Conservation (phyloP, 176 grass and related monocot species). For the Secale cereale region DNA sequence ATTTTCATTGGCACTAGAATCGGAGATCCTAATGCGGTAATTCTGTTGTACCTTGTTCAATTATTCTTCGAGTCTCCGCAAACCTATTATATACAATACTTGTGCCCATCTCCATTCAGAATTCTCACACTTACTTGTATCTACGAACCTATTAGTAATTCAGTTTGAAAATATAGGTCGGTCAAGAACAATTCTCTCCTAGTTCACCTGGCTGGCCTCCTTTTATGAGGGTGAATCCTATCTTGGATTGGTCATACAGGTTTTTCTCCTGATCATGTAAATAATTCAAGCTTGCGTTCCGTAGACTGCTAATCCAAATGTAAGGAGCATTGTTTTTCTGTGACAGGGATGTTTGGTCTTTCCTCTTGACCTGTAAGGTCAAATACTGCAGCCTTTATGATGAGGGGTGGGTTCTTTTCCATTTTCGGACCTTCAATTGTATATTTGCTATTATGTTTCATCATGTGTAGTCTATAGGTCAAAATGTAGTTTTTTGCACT, state of each 20-base stretch:
- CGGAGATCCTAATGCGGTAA: slow-evolving; percentile 97
- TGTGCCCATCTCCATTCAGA: slow-evolving; percentile 1
- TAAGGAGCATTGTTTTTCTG: slow-evolving; percentile 33
- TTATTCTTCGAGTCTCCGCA: slow-evolving; percentile 16
- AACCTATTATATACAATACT: slow-evolving; percentile 20
- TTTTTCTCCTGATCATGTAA: slow-evolving; percentile 46
- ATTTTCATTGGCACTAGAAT: slow-evolving; percentile 99
- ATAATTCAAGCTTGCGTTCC: slow-evolving; percentile 19
- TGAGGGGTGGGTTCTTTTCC: slow-evolving; percentile 62
- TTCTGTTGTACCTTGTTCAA: slow-evolving; percentile 10
- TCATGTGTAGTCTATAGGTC: not conserved
- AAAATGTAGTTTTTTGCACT: not conserved
- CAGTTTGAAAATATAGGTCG: slow-evolving; percentile 67
- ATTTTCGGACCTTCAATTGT: not conserved
- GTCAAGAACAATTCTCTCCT: slow-evolving; percentile 98
- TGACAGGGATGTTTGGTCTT: slow-evolving; percentile 97
- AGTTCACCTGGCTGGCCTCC: slow-evolving; percentile 99
- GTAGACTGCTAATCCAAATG: slow-evolving; percentile 21
- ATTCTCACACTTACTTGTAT: not conserved
- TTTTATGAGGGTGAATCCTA: slow-evolving; percentile 99
- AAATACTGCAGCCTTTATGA: slow-evolving; percentile 96
- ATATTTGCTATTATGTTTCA: not conserved
- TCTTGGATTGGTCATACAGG: slow-evolving; percentile 99
- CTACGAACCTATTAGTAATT: slow-evolving; percentile 4
- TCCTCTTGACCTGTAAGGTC: slow-evolving; percentile 91